These are phyloP conservation scores for Fusarium citri DNA, from an alignment of 2,329 filamentous ascomycete species.

Conservation along the genomic window DNA sequence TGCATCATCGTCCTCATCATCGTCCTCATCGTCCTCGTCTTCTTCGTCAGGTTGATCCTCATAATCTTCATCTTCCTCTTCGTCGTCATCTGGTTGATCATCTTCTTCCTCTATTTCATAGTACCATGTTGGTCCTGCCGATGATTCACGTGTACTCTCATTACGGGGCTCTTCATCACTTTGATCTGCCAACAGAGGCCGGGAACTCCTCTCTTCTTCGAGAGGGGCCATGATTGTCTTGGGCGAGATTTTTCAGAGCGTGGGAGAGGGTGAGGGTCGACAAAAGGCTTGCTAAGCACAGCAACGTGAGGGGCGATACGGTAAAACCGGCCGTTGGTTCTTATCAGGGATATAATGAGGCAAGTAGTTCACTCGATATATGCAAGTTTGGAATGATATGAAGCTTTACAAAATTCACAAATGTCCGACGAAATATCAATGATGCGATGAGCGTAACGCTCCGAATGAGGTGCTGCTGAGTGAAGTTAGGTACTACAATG, in stretches of 20 bases:
- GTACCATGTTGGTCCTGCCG: constrained; percentile 25
- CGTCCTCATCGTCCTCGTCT: constrained; percentile 40
- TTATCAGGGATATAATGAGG: constrained; percentile 1
- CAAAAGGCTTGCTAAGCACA: constrained; percentile 39
- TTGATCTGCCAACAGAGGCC: background rate
- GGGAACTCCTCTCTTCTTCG: constrained; percentile 17
- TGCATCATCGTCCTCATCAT: constrained; percentile 40
- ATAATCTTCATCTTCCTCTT: constrained; percentile 47
- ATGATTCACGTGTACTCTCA: constrained; percentile 23
- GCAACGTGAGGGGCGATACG: constrained; percentile 22
- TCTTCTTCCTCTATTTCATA: constrained; percentile 52
- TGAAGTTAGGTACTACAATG: constrained; percentile 18
- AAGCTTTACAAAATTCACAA: background rate
- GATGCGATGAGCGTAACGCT: constrained; percentile 30
- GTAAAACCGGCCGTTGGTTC: background rate
- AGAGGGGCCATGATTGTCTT: constrained; percentile 28
- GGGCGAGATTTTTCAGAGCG: background rate
- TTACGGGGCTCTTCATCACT: constrained; percentile 20
- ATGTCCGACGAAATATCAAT: constrained; percentile 25
- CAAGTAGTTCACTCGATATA: constrained; percentile 16
- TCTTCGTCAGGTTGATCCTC: constrained; percentile 47
- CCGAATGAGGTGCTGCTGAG: constrained; percentile 7
- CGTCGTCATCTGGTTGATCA: constrained; percentile 45
- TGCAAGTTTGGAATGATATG: background rate
- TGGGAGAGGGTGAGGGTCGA: background rate